Conservation (phyloP, 2,329 filamentous ascomycete genomes). For the Colletotrichum endophyticum region DNA sequence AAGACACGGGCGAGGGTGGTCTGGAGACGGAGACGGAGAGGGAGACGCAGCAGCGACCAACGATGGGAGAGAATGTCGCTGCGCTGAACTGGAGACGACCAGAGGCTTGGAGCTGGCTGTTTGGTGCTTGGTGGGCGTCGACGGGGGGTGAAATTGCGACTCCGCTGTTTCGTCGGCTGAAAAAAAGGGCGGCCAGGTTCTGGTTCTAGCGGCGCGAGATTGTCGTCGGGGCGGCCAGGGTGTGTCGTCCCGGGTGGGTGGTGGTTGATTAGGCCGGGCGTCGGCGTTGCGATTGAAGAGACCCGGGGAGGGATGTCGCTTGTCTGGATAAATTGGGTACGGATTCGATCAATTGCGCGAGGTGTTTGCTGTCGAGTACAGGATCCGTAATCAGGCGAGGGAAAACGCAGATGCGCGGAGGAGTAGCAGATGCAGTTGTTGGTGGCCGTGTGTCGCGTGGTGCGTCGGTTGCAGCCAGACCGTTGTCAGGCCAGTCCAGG, state of each 20-base stretch:
- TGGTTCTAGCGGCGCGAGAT: slow-evolving; percentile 15
- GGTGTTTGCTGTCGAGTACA: background rate
- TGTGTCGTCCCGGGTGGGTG: slow-evolving; percentile 2
- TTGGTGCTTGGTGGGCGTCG: background rate
- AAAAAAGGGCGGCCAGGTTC: background rate
- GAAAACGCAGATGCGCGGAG: background rate
- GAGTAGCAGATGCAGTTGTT: background rate
- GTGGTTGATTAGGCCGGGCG: background rate
- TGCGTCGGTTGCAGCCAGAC: background rate
- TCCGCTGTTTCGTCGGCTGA: slow-evolving; percentile 21
- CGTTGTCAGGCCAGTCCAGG: slow-evolving; percentile 2
- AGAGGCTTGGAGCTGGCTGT: background rate
- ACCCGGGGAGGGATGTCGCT: background rate
- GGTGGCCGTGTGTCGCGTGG: background rate
- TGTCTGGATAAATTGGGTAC: background rate
- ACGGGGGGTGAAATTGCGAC: slow-evolving; percentile 20
- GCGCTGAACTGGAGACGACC: background rate
- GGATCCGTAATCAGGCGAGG: background rate
- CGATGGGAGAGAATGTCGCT: background rate
- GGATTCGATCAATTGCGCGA: background rate
- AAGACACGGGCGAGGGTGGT: slow-evolving; percentile 8
- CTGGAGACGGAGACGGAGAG: background rate
- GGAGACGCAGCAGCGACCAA: background rate
- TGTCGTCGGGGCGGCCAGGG: slow-evolving; percentile 11
- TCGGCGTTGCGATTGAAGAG: background rate